phyloP scores from a whole-genome alignment of 345 rosid genomes.

The Aquilaria yunnanensis region DNA sequence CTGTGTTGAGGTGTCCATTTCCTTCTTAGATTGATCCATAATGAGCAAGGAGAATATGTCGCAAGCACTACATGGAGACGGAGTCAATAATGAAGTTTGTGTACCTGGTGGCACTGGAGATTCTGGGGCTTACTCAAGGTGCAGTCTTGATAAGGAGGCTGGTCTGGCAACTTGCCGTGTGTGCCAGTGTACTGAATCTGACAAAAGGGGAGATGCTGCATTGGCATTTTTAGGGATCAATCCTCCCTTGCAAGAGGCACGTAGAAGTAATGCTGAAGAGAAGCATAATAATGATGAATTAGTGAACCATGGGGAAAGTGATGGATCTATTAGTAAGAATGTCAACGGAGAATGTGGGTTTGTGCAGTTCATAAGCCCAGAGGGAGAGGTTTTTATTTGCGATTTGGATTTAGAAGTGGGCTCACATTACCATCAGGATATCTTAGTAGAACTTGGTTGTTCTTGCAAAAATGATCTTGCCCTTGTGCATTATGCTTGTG shows the following conservation, averaged over 20 bases:
- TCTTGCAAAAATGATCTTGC: slow-evolving; percentile 90
- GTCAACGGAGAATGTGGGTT: slow-evolving; percentile 37
- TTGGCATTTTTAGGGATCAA: slow-evolving; percentile 66
- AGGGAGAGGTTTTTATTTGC: slow-evolving; percentile 76
- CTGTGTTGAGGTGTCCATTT: slow-evolving; percentile 2
- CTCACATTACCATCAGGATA: slow-evolving; percentile 33
- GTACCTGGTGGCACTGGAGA: slow-evolving; percentile 39
- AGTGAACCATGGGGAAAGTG: slow-evolving; percentile 24
- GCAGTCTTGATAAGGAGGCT: slow-evolving; percentile 66
- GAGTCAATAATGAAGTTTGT: slow-evolving; percentile 30
- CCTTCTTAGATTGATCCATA: slow-evolving; percentile 19
- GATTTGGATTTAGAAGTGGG: slow-evolving; percentile 74
- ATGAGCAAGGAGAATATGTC: slow-evolving; percentile 64
- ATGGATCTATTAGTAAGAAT: slow-evolving; percentile 23
- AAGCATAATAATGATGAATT: slow-evolving; percentile 19
- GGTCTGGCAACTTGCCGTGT: slow-evolving; percentile 79
- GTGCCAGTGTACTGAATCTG: slow-evolving; percentile 93
- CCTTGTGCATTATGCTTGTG: slow-evolving; percentile 87
- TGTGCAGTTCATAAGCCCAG: slow-evolving; percentile 64
- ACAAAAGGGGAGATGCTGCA: slow-evolving; percentile 74
- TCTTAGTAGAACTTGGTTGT: slow-evolving; percentile 84
- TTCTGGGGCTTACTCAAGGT: slow-evolving; percentile 27
- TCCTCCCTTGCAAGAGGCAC: slow-evolving; percentile 39
- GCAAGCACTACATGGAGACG: slow-evolving; percentile 27
- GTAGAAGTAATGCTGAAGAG: slow-evolving; percentile 31